Percentiles rank a stretch among this genome's conserved stretches.
These are phyloP conservation scores for Stromatinia cepivora DNA, from an alignment of 2,329 filamentous ascomycete species.

Conservation along the genomic window DNA sequence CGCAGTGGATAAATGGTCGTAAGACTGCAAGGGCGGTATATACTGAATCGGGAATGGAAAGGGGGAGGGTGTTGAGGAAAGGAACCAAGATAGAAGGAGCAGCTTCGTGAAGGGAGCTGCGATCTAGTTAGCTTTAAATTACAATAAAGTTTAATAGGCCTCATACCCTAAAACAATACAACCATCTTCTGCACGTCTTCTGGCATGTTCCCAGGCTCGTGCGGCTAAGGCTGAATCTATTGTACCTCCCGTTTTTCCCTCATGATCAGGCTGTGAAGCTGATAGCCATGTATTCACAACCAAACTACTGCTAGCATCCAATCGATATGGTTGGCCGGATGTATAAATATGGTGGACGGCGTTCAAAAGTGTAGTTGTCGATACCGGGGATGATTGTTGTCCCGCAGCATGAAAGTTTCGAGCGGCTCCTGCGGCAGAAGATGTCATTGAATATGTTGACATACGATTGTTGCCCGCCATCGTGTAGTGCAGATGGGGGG, in stretches of 20 bases:
- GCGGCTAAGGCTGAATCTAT: conserved; percentile 77
- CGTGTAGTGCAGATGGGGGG: conserved; percentile 24
- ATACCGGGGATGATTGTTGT: conserved; percentile 76
- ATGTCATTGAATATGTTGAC: conserved; percentile 68
- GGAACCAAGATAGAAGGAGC: conserved; percentile 81
- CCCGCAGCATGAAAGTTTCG: conserved; percentile 57
- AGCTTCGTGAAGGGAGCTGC: conserved; percentile 82
- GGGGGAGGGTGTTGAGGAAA: conserved; percentile 77
- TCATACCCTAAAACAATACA: conserved; percentile 85
- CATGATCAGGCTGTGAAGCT: conserved; percentile 66
- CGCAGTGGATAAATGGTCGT: conserved; percentile 81
- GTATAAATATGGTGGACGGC: conserved; percentile 87
- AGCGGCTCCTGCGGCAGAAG: conserved; percentile 59
- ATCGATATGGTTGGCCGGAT: conserved; percentile 74
- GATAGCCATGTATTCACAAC: conserved; percentile 97
- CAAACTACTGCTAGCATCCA: conserved; percentile 87
- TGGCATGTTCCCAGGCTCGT: conserved; percentile 93
- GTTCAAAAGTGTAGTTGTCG: conserved; percentile 90
- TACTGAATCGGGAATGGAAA: conserved; percentile 72
- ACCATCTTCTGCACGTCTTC: conserved; percentile 90
- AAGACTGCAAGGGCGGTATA: conserved; percentile 79
- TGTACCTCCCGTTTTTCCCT: conserved; percentile 71
- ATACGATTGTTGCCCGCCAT: conserved; percentile 42
- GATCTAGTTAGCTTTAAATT: conserved; percentile 18
- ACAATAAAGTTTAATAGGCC: neutral